Base-by-base conservation (phyloP, 805 yeast species). In the Spathaspora gorwiae region DNA sequence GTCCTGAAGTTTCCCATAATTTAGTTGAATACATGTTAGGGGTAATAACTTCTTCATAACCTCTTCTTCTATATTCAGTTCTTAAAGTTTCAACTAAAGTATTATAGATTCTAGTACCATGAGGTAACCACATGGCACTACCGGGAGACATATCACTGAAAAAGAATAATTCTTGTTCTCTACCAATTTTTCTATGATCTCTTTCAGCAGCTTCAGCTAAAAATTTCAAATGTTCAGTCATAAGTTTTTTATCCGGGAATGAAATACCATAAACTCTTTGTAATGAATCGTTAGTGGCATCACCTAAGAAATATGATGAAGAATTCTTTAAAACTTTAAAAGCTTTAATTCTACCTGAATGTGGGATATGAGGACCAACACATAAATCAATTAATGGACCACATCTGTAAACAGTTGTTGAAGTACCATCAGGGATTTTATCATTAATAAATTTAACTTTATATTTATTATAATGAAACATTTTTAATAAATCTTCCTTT, bases 141-240 rank as follows among this genome's bases (percentile, higher is more conserved):
- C 99, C 99, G 45, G 99, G 99, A 14, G 97, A 87, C 85, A 92
- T 72, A 70, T 94, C 99, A 68, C 94, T 82, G 80, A 94, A 94
- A 70, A 84, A 81, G 73, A 90, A 94, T 61, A 94, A 78, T 64
- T 94, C 98, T 73, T 94, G 99, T 60, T 94, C 98, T 60, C 74
- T 85, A 66, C 99, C 99, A 54, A 94, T 84, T 70, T 84, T 90
- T 72, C 99, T 82, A 71, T 94, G 99, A 65, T 87, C 95, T 75
- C 99, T 87, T 65, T 83, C 80, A 47, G 95, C 87, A 37, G 99
- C 99, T 72, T 94, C 99, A 61, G 87, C 94, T 64, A 94, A 76
- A 73, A 92, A 94, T 65, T 90, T 87, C 71, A 92, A 70, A 65
- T 94, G 97, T 59, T 86, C 97, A 58, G 87, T 92, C 95, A 94